phyloP scores from a whole-genome alignment of 2,329 filamentous ascomycete species.

The Alternaria infectoria region DNA sequence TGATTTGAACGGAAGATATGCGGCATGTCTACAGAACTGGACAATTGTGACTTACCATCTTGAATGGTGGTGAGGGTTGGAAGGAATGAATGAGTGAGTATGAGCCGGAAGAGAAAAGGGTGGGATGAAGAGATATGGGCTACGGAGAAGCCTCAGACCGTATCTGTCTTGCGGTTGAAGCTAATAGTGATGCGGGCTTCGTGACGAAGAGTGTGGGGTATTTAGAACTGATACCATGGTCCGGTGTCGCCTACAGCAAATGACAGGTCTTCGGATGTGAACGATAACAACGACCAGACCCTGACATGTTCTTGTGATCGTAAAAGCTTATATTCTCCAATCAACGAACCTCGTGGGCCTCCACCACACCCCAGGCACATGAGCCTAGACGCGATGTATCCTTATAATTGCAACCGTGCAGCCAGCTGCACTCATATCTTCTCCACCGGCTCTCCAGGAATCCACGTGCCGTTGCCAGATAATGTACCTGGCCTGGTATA shows the following conservation, averaged over 20 bases:
- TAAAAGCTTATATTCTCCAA: neutral
- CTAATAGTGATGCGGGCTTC: neutral
- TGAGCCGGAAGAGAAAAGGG: neutral
- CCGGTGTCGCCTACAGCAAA: neutral
- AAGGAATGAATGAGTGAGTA: neutral
- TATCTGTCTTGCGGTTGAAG: neutral
- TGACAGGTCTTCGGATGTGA: neutral
- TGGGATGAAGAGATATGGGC: neutral
- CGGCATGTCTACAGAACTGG: neutral
- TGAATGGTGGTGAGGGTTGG: neutral
- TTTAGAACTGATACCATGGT: constrained; percentile 1
- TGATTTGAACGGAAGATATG: neutral
- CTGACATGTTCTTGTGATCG: neutral
- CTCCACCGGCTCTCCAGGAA: constrained; percentile 20
- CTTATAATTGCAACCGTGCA: neutral
- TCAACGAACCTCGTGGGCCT: neutral
- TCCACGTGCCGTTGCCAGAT: constrained; percentile 39
- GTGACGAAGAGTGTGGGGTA: neutral
- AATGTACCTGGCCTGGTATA: constrained; percentile 39
- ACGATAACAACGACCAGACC: neutral
- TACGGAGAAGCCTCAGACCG: neutral
- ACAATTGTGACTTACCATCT: constrained; percentile 1
- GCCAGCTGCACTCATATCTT: constrained; percentile 19
- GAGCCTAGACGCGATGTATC: neutral
- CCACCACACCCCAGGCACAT: neutral